Percentiles rank a stretch among this genome's conserved stretches.
Evolutionary conservation across 164 flowering plant genomes (phyloP).

Genomic region (Umbellularia californica): DNA sequence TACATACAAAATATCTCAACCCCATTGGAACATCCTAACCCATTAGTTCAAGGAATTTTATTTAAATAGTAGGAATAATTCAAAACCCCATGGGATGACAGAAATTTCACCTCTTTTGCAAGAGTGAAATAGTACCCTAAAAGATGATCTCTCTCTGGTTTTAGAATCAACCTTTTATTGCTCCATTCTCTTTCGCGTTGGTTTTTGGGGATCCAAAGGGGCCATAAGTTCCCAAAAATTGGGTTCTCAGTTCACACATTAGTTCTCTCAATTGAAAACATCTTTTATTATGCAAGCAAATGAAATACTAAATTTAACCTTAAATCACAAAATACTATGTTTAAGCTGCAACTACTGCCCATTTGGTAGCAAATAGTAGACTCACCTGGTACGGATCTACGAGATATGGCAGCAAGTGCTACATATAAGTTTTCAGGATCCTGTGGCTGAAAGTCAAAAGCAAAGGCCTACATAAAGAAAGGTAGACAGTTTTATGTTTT

Average conservation of each 20-base stretch:
- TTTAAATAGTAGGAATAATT: no score
- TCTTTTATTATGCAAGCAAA: background rate
- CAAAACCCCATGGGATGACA: background rate
- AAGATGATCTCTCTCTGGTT: no score
- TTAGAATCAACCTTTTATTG: no score
- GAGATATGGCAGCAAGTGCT: constrained; percentile 63
- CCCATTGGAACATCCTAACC: no score
- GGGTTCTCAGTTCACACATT: background rate
- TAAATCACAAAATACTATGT: background rate
- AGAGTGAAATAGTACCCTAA: no score
- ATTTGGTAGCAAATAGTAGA: background rate
- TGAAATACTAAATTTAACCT: background rate
- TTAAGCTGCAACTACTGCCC: background rate
- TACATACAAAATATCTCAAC: no score
- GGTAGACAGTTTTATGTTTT: no score
- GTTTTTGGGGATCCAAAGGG: background rate
- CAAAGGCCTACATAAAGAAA: constrained; percentile 39
- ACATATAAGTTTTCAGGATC: constrained; percentile 67
- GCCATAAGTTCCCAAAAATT: background rate
- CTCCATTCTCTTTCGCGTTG: no score
- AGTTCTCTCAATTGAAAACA: background rate
- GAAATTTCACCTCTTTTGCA: no score
- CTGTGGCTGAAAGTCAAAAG: constrained; percentile 79
- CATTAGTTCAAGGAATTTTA: no score
- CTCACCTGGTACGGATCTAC: constrained; percentile 58